A percentile compares a stretch with the other conserved stretches of the same genome.
Conservation (phyloP, 257 asterid genomes). For the Euphrasia confusa region DNA sequence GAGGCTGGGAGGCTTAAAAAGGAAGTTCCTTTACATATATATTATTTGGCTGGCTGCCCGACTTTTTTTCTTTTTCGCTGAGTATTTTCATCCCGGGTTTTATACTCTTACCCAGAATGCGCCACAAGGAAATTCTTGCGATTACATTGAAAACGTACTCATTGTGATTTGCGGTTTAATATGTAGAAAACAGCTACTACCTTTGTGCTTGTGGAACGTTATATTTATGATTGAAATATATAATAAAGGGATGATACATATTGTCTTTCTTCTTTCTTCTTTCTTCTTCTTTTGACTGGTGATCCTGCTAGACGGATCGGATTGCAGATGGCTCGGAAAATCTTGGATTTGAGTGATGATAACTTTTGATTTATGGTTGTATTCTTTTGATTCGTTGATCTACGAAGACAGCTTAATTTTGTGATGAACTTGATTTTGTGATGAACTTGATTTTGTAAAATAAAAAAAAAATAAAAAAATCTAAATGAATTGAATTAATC, state of each 20-base stretch:
- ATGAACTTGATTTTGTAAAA: too few species aligned
- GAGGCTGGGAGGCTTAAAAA: constrained; percentile 14
- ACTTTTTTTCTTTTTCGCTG: not conserved
- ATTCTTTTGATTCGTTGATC: too few species aligned
- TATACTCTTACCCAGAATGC: not conserved
- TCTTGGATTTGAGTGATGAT: too few species aligned
- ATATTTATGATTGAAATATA: not conserved
- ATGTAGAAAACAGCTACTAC: not conserved
- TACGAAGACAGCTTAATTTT: too few species aligned
- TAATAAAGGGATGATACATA: not conserved
- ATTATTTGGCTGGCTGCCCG: not conserved
- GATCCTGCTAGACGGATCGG: too few species aligned
- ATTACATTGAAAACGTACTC: not conserved
- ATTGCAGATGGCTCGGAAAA: too few species aligned
- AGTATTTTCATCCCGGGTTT: not conserved
- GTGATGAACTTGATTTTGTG: too few species aligned
- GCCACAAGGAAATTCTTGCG: not conserved
- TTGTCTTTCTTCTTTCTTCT: too few species aligned
- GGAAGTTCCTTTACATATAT: not conserved
- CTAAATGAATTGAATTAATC: too few species aligned
- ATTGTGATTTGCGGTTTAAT: not conserved
- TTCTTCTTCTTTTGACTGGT: too few species aligned
- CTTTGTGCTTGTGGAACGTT: not conserved
- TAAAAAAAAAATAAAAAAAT: too few species aligned
- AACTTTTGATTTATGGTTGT: too few species aligned